These are phyloP conservation scores for Xylariaceae sp. DNA, from an alignment of 2,329 filamentous ascomycete species.

Conservation along the genomic window DNA sequence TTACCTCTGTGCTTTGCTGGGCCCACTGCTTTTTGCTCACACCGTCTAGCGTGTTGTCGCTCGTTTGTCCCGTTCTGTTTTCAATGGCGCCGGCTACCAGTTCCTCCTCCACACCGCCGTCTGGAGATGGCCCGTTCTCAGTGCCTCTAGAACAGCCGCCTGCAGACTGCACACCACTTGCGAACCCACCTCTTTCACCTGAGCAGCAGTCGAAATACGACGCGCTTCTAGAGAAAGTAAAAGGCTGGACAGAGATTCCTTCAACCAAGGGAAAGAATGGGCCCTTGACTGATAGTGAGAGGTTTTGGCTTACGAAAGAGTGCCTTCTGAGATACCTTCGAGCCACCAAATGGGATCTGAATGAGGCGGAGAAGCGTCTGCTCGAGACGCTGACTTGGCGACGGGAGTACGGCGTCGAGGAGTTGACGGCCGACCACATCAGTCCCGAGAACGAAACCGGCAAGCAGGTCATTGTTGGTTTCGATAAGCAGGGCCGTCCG, in stretches of 20 bases:
- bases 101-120: slow-evolving; percentile 11
- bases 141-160: slow-evolving; percentile 57
- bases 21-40: background rate
- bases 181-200: slow-evolving; percentile 57
- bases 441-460: slow-evolving; percentile 93
- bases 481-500: slow-evolving; percentile 76
- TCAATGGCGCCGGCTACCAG: slow-evolving; percentile 13
- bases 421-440: slow-evolving; percentile 78
- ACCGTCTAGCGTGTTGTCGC: background rate
- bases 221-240: slow-evolving; percentile 64
- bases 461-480: slow-evolving; percentile 87
- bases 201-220: slow-evolving; percentile 83
- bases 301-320: slow-evolving; percentile 85
- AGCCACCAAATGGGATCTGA: slow-evolving; percentile 82
- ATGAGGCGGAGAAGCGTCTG: slow-evolving; percentile 72
- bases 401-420: slow-evolving; percentile 78
- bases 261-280: slow-evolving; percentile 51
- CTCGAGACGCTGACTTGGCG: slow-evolving; percentile 80
- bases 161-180: slow-evolving; percentile 51
- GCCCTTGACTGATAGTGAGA: slow-evolving; percentile 72
- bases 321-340: slow-evolving; percentile 90
- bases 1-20: background rate
- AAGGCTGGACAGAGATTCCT: slow-evolving; percentile 64
- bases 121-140: slow-evolving; percentile 31
- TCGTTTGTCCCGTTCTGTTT: background rate